phyloP scores from a whole-genome alignment of 2,329 filamentous ascomycete species.

The Gaeumannomyces tritici region DNA sequence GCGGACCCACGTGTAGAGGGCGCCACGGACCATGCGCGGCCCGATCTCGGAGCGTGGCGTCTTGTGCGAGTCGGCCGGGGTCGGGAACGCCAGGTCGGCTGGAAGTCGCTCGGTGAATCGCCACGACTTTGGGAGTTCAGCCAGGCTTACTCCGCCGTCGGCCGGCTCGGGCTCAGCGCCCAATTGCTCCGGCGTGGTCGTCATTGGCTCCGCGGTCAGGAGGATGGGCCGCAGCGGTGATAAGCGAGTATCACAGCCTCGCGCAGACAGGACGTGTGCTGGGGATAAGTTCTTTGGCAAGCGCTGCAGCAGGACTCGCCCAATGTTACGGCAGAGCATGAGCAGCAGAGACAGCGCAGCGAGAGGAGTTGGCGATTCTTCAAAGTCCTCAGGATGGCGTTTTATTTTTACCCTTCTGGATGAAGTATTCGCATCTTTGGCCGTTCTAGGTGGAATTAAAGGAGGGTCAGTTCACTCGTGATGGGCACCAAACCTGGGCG shows the following conservation, averaged over 20 bases:
- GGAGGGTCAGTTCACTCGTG: too few species aligned
- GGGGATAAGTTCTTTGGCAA: background rate
- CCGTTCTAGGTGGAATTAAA: too few species aligned
- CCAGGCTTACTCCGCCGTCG: constrained; percentile 28
- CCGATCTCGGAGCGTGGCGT: constrained; percentile 68
- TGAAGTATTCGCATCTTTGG: background rate
- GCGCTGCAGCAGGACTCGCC: background rate
- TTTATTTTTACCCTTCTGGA: background rate
- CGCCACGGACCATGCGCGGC: constrained; percentile 75
- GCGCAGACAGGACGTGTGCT: background rate
- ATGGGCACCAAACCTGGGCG: too few species aligned
- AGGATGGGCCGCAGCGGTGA: background rate
- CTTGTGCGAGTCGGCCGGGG: constrained; percentile 70
- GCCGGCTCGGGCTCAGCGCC: background rate
- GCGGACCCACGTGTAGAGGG: constrained; percentile 83
- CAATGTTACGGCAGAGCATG: background rate
- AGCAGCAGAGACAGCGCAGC: background rate
- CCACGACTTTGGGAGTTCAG: constrained; percentile 56
- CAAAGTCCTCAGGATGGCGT: background rate
- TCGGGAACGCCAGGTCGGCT: constrained; percentile 68
- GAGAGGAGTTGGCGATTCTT: background rate
- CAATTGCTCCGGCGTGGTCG: background rate
- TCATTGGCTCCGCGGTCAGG: background rate
- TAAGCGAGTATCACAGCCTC: background rate
- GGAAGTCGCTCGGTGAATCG: constrained; percentile 59